Evolutionary conservation across 306 rosid species (phyloP).

Genomic region (Glycine soja): DNA sequence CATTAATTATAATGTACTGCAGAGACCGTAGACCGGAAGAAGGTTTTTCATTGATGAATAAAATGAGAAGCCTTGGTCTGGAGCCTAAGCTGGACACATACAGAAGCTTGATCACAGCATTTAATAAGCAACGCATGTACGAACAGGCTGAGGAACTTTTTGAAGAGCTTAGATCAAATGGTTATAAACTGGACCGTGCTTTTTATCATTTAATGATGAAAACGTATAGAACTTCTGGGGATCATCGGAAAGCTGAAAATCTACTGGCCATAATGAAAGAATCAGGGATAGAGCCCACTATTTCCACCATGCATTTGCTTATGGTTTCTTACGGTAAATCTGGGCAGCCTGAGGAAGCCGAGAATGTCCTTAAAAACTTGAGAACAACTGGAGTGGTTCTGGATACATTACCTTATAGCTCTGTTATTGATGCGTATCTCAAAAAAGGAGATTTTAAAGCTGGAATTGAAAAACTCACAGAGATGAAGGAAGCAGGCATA

Average conservation of each 20-base stretch:
- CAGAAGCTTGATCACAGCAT: slow-evolving; percentile 90
- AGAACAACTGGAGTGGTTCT: slow-evolving; percentile 61
- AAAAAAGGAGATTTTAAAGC: slow-evolving; percentile 66
- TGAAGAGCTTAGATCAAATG: slow-evolving; percentile 79
- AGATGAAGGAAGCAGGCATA: slow-evolving; percentile 73
- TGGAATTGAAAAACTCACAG: slow-evolving; percentile 75
- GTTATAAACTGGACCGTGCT: slow-evolving; percentile 78
- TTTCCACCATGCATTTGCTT: slow-evolving; percentile 94
- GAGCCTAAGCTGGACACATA: slow-evolving; percentile 87
- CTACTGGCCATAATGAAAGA: slow-evolving; percentile 79
- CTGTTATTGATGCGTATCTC: slow-evolving; percentile 86
- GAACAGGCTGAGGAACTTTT: slow-evolving; percentile 92
- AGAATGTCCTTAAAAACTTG: slow-evolving; percentile 82
- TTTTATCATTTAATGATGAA: slow-evolving; percentile 94
- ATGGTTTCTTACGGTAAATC: slow-evolving; percentile 92
- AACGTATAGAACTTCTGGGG: slow-evolving; percentile 79
- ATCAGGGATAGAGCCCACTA: slow-evolving; percentile 83
- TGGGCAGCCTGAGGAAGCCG: slow-evolving; percentile 92
- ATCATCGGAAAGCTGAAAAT: slow-evolving; percentile 81
- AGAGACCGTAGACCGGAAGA: slow-evolving; percentile 88
- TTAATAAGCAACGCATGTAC: slow-evolving; percentile 68
- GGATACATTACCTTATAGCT: slow-evolving; percentile 86
- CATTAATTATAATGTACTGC: slow-evolving; percentile 85
- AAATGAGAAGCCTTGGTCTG: slow-evolving; percentile 75
- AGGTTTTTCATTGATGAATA: slow-evolving; percentile 80